Evolutionary conservation across 116 monocot genomes (phyloP).

Genomic region (Phalaenopsis hybrid): DNA sequence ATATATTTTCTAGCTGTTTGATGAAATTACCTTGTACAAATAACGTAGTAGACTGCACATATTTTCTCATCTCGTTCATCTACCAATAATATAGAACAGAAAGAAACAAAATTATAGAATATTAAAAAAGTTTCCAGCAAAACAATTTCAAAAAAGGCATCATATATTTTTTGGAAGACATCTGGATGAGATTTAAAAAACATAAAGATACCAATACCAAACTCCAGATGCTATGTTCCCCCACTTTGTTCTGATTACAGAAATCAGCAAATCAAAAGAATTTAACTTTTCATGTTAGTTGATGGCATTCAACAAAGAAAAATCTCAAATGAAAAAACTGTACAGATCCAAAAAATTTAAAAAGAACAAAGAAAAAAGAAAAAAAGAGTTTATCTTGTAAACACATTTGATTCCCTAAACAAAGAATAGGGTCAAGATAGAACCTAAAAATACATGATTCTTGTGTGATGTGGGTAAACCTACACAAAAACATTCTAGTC

Average conservation of each 20-base stretch:
- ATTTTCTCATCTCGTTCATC: neutral
- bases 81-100: neutral
- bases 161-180: neutral
- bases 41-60: neutral
- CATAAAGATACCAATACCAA: neutral
- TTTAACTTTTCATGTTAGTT: conserved; percentile 2
- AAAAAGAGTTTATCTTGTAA: neutral
- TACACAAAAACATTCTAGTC: conserved; percentile 1
- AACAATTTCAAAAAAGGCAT: neutral
- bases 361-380: neutral
- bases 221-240: neutral
- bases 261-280: neutral
- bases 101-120: neutral
- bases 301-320: neutral
- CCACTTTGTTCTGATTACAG: neutral
- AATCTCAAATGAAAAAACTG: conserved; percentile 5
- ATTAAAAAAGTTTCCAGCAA: neutral
- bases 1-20: neutral
- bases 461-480: neutral
- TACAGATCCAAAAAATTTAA: neutral
- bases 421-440: conserved; percentile 5
- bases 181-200: too few species aligned
- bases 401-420: conserved; percentile 1
- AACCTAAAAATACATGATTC: conserved; percentile 2
- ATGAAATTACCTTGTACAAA: neutral